These are phyloP conservation scores for Malassezia dermatis DNA, from an alignment of 1,284 basidiomycete species.

Conservation along the genomic window DNA sequence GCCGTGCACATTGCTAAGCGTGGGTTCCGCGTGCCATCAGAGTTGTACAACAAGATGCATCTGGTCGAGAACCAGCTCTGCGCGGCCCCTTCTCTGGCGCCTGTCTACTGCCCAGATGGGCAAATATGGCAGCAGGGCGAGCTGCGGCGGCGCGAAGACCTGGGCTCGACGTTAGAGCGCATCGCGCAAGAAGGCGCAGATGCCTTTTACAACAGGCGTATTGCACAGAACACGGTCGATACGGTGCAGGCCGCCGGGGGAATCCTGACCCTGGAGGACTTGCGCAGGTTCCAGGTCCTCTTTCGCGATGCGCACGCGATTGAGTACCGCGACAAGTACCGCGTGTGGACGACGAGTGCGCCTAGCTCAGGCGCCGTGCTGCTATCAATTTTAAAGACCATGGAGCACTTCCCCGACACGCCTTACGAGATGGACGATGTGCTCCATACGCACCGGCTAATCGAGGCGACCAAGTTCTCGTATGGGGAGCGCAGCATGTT, in stretches of 20 bases:
- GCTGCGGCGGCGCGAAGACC: constrained; percentile 50
- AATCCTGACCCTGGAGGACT: constrained; percentile 62
- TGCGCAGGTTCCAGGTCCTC: constrained; percentile 59
- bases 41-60: constrained; percentile 27
- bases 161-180: constrained; percentile 27
- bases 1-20: constrained; percentile 36
- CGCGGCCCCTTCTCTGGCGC: constrained; percentile 33
- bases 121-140: constrained; percentile 30
- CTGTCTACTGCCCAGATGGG: constrained; percentile 37
- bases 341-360: constrained; percentile 65
- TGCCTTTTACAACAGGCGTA: constrained; percentile 55
- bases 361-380: constrained; percentile 45
- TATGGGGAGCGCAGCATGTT: constrained; percentile 49
- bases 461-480: constrained; percentile 49
- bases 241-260: constrained; percentile 63
- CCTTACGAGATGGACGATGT: constrained; percentile 20
- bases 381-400: constrained; percentile 44
- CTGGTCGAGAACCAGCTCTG: constrained; percentile 48
- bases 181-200: constrained; percentile 32
- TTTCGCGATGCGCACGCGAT: constrained; percentile 53
- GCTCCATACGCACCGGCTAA: constrained; percentile 47
- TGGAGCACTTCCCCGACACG: constrained; percentile 25
- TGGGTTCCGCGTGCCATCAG: constrained; percentile 40
- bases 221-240: constrained; percentile 62
- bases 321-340: constrained; percentile 63